Evolutionary conservation across 306 rosid species (phyloP).

Genomic region (Quercus rubra): DNA sequence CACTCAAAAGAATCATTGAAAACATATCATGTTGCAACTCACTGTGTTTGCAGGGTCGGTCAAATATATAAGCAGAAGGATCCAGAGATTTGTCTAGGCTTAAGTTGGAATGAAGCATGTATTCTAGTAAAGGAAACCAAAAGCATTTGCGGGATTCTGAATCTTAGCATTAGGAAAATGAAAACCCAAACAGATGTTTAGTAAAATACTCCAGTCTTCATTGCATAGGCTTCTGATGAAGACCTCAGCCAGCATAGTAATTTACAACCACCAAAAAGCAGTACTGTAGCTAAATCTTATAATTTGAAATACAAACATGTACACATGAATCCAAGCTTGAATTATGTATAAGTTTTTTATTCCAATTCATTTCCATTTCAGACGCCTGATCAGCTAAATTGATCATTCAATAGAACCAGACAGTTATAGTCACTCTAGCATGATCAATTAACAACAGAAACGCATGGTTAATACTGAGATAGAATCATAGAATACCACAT

Average conservation of each 20-base stretch:
- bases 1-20: neutral
- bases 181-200: neutral
- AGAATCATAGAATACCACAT: neutral
- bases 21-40: neutral
- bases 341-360: neutral
- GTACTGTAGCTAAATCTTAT: neutral
- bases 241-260: neutral
- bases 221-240: neutral
- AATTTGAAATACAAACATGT: neutral
- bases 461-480: neutral
- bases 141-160: neutral
- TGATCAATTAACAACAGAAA: neutral
- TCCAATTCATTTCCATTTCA: neutral
- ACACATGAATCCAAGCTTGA: neutral
- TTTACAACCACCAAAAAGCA: neutral
- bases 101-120: neutral
- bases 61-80: neutral
- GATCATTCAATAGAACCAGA: neutral
- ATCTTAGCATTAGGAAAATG: neutral
- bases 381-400: neutral
- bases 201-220: neutral
- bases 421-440: neutral
- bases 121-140: neutral
- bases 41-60: neutral
- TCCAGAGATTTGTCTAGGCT: neutral